phyloP scores from a whole-genome alignment of 495 filamentous ascomycete species.

The Penicillium riverlandense region DNA sequence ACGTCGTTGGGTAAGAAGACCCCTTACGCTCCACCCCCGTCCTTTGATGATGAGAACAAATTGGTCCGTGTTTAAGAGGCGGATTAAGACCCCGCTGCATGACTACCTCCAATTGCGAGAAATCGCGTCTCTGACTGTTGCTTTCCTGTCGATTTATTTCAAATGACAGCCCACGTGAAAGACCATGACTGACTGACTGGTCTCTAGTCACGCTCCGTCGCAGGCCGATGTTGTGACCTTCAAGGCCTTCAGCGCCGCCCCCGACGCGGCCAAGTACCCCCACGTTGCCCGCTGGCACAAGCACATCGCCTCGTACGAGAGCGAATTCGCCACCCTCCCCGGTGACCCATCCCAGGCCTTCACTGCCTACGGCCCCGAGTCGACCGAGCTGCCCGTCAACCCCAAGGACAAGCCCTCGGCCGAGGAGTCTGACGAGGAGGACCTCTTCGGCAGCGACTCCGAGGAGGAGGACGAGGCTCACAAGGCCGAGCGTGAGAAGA shows the following conservation, averaged over 20 bases:
- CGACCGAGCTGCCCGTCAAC: slow-evolving; percentile 64
- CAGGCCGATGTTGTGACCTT: slow-evolving; percentile 94
- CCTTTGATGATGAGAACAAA: slow-evolving; percentile 74
- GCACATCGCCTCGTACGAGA: slow-evolving; percentile 86
- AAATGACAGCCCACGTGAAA: not conserved
- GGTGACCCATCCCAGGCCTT: slow-evolving; percentile 84
- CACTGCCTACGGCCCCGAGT: slow-evolving; percentile 88
- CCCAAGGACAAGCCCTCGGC: slow-evolving; percentile 72
- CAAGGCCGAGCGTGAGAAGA: slow-evolving; percentile 72
- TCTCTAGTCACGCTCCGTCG: slow-evolving; percentile 65
- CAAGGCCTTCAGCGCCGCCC: slow-evolving; percentile 74
- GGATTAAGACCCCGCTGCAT: slow-evolving; percentile 91
- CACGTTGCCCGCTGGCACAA: slow-evolving; percentile 97
- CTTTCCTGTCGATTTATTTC: slow-evolving; percentile 7
- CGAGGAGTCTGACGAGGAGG: slow-evolving; percentile 69
- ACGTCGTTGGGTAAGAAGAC: slow-evolving; percentile 77
- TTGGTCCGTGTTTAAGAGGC: slow-evolving; percentile 99
- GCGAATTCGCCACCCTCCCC: slow-evolving; percentile 83
- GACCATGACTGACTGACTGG: slow-evolving; percentile 32
- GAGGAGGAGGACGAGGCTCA: slow-evolving; percentile 87
- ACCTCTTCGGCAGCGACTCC: slow-evolving; percentile 85
- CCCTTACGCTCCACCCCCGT: slow-evolving; percentile 7
- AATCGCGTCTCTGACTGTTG: slow-evolving; percentile 74
- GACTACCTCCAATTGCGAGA: slow-evolving; percentile 75
- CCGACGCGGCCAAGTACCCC: slow-evolving; percentile 80